phyloP scores from a whole-genome alignment of 1,139 yeast species.

The Diutina sp. region DNA sequence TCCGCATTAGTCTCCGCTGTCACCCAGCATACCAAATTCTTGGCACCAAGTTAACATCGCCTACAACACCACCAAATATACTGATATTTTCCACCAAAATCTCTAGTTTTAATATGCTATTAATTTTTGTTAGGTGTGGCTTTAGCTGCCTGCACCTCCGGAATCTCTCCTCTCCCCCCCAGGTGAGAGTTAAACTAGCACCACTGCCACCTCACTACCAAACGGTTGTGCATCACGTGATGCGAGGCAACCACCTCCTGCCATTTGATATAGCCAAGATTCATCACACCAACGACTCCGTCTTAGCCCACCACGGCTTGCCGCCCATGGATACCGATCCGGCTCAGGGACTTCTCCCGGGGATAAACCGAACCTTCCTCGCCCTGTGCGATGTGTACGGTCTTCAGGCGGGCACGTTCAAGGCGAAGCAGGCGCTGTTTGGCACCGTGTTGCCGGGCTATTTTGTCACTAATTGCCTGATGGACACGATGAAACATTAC shows the following conservation, averaged over 20 bases:
- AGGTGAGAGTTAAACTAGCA: no score
- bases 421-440: not conserved
- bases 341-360: not conserved
- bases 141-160: no score
- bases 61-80: no score
- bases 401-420: not conserved
- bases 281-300: not conserved
- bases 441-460: conserved; percentile 24
- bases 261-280: not conserved
- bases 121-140: no score
- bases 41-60: no score
- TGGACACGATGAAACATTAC: conserved; percentile 3
- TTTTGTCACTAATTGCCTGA: conserved; percentile 30
- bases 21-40: no score
- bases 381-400: not conserved
- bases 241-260: not conserved
- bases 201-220: not conserved
- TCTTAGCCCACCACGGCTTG: not conserved
- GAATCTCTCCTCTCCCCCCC: no score
- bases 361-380: not conserved
- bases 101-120: no score
- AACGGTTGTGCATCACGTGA: not conserved
- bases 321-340: not conserved
- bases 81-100: no score
- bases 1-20: no score